Percentiles rank a stretch among this genome's conserved stretches.
These are phyloP conservation scores for Dothideomycetidae sp. DNA, from an alignment of 2,329 filamentous ascomycete genomes.

Conservation along the genomic window DNA sequence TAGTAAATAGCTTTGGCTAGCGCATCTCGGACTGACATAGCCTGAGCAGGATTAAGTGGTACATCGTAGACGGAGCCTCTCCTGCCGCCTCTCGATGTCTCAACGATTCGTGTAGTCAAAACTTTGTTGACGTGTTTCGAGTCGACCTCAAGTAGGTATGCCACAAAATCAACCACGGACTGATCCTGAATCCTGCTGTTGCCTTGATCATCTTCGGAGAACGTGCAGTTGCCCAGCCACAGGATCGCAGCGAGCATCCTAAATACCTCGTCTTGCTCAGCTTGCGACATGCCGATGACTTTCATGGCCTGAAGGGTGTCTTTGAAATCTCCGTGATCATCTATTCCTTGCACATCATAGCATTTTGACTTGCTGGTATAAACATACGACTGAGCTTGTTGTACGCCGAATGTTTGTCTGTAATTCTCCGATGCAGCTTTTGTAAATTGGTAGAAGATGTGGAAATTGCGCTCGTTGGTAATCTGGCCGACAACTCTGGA, in stretches of 20 bases:
- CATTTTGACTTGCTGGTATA: slow-evolving; percentile 95
- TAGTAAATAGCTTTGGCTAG: slow-evolving; percentile 91
- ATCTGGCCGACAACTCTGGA: slow-evolving; percentile 91
- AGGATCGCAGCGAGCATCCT: slow-evolving; percentile 82
- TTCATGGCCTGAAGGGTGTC: slow-evolving; percentile 93
- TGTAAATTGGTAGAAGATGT: slow-evolving; percentile 98
- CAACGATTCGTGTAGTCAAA: slow-evolving; percentile 76
- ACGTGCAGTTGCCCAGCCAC: slow-evolving; percentile 90
- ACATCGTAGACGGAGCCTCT: slow-evolving; percentile 55
- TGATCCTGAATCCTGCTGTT: slow-evolving; percentile 79
- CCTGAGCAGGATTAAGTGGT: slow-evolving; percentile 77
- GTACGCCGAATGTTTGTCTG: slow-evolving; percentile 75
- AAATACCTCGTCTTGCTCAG: slow-evolving; percentile 92
- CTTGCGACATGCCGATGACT: slow-evolving; percentile 74
- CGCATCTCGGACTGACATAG: slow-evolving; percentile 74
- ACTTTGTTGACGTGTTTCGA: slow-evolving; percentile 67
- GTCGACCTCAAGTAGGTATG: slow-evolving; percentile 83
- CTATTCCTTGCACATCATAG: slow-evolving; percentile 83
- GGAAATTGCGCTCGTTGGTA: slow-evolving; percentile 89
- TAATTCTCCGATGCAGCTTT: slow-evolving; percentile 85
- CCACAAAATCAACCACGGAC: slow-evolving; percentile 86
- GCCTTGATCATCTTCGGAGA: slow-evolving; percentile 74
- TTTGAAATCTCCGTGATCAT: slow-evolving; percentile 75
- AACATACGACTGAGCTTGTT: slow-evolving; percentile 79
- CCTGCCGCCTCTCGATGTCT: slow-evolving; percentile 51